These are phyloP conservation scores for Diplodia corticola DNA, from an alignment of 2,329 filamentous ascomycete species.

Conservation along the genomic window DNA sequence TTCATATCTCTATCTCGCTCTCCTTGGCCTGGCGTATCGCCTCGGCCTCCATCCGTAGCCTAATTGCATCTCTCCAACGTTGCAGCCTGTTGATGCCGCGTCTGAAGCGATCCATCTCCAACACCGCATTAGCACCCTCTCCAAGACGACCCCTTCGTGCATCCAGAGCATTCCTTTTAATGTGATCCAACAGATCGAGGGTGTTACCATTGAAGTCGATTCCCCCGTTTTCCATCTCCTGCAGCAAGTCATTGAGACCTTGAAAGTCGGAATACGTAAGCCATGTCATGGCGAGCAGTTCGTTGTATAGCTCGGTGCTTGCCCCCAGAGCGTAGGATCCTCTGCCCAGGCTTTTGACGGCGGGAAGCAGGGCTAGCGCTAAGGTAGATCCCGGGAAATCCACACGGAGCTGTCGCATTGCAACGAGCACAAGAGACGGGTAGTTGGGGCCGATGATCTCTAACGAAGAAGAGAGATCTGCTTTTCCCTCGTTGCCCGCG, in stretches of 20 bases:
- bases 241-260: conserved; percentile 57
- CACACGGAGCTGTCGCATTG: conserved; percentile 57
- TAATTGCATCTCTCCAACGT: conserved; percentile 35
- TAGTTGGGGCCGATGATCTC: conserved; percentile 65
- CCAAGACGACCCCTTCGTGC: conserved; percentile 33
- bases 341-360: conserved; percentile 66
- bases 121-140: conserved; percentile 33
- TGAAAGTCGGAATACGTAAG: conserved; percentile 58
- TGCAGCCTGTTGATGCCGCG: conserved; percentile 35
- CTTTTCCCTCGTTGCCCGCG: neutral
- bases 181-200: conserved; percentile 39
- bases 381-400: conserved; percentile 63
- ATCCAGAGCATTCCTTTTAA: conserved; percentile 33
- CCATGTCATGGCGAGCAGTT: conserved; percentile 64
- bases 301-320: conserved; percentile 69
- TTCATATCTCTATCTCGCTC: conserved; percentile 2
- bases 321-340: conserved; percentile 71
- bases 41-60: conserved; percentile 33
- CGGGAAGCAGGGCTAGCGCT: conserved; percentile 62
- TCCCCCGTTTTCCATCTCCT: conserved; percentile 66
- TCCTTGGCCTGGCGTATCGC: conserved; percentile 22
- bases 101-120: conserved; percentile 38
- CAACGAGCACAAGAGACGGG: conserved; percentile 60
- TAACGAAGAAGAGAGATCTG: conserved; percentile 41
- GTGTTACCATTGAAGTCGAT: conserved; percentile 58